These are phyloP conservation scores for Colletotrichum gigasporum DNA, from an alignment of 2,329 filamentous ascomycete genomes.

Conservation along the genomic window DNA sequence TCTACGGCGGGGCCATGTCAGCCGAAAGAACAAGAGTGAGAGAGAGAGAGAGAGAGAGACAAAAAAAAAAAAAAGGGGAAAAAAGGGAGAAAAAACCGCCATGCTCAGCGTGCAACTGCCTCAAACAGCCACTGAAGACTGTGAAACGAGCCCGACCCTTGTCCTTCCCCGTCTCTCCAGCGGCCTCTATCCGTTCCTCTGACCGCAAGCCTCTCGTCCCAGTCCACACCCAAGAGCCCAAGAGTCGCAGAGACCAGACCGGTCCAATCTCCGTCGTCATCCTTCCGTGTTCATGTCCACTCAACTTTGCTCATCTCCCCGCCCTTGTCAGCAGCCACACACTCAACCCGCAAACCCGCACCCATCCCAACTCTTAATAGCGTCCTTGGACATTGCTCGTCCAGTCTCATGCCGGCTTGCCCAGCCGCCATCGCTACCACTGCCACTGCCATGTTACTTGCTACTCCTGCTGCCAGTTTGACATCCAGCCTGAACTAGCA, in stretches of 20 bases:
- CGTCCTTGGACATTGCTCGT: constrained; percentile 13
- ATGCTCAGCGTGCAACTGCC: constrained; percentile 28
- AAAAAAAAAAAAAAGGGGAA: too few species aligned
- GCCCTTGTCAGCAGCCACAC: constrained; percentile 24
- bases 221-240: constrained; percentile 17
- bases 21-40: too few species aligned
- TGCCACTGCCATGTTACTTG: too few species aligned
- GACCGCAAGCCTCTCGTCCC: constrained; percentile 21
- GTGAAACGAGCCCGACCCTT: constrained; percentile 21
- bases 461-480: too few species aligned
- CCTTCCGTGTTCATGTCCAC: neutral
- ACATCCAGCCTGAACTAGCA: neutral
- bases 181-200: neutral
- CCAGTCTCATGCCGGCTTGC: constrained; percentile 1
- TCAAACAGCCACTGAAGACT: constrained; percentile 27
- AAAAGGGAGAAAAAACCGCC: neutral
- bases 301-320: constrained; percentile 27
- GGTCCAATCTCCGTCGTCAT: constrained; percentile 15
- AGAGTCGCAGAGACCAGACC: neutral
- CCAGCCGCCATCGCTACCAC: neutral
- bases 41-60: too few species aligned
- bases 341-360: neutral
- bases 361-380: constrained; percentile 2
- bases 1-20: too few species aligned
- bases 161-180: neutral